Base-by-base conservation (phyloP, 805 yeast genomes). In the Hanseniaspora lachancei region DNA sequence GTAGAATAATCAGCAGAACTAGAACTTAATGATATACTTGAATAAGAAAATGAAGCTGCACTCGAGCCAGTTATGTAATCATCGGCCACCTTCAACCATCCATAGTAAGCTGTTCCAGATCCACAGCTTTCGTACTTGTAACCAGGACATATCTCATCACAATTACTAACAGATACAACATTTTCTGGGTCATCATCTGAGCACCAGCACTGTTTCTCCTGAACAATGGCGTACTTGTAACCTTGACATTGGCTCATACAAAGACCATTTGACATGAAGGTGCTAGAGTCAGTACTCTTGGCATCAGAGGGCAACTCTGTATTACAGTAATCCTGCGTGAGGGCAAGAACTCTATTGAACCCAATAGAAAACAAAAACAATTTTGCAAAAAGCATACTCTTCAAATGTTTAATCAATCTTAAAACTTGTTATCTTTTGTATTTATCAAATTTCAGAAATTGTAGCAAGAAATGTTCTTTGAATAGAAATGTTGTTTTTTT, bases 171-270 rank as follows among this genome's bases (percentile, higher is more conserved):
- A 7, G 62, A 54, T 2, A 61, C 59, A 27, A 48, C 36, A 24
- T 62, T 24, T 3, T 56, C 21, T 3, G 69, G 68, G 13, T 46
- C 50, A 0, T 46, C 12, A 38, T 65, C 58, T 1, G 64, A 53
- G 47, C 69, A 66, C 68, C 68, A 65, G 57, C 69, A 66, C 27
- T 60, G 40, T 20, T 47, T 27, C 9, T 57, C 60, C 54, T 65
- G 67, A 15, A 66, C 58, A 4, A 66, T 57, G 7, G 67, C 69
- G 52, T 59, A 65, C 23, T 57, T 47, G 57, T 61, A 63, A 0
- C 62, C 66, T 21, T 55, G 58, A 38, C 68, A 64, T 16, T 49
- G 55, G 15, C 54, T 44, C 36, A 63, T 59, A 53, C 68, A 64
- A 49, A 57, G 48, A 1, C 63, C 63, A 49, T 63, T 61, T 55